Conservation (phyloP, 441 rosid genomes). For the Jatropha podagrica region DNA sequence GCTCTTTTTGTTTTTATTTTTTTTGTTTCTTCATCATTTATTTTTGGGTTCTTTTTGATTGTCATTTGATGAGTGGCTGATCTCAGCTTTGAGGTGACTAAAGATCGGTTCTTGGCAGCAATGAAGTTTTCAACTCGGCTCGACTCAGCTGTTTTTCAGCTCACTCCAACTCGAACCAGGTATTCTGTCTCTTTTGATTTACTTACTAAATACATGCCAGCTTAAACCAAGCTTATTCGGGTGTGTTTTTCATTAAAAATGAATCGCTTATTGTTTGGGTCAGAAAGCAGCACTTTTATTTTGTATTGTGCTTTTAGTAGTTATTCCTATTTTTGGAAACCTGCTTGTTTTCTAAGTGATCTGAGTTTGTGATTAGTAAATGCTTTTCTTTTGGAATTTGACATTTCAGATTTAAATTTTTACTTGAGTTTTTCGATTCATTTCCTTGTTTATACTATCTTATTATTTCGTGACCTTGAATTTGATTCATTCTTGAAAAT, state of each 20-base stretch:
- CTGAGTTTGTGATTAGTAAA: background rate
- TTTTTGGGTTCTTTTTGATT: constrained; percentile 10
- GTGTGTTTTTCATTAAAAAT: background rate
- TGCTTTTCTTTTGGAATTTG: background rate
- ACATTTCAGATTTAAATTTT: constrained; percentile 1
- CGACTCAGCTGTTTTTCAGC: constrained; percentile 87
- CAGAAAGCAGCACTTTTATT: constrained; percentile 5
- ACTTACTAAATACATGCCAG: background rate
- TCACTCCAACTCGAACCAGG: constrained; percentile 99
- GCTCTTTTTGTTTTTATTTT: background rate
- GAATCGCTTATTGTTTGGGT: background rate
- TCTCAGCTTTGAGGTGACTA: constrained; percentile 26
- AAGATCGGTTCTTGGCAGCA: constrained; percentile 29
- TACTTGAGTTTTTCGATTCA: background rate
- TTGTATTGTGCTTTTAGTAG: background rate
- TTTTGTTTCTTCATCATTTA: background rate
- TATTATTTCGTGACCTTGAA: background rate
- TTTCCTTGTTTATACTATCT: background rate
- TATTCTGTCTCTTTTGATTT: constrained; percentile 19
- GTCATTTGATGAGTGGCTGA: constrained; percentile 23
- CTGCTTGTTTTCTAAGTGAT: constrained; percentile 14
- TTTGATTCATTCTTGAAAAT: constrained; percentile 1
- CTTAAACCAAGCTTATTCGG: background rate
- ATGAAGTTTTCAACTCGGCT: constrained; percentile 89
- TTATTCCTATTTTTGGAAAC: constrained; percentile 4